Evolutionary conservation across 495 filamentous ascomycete species (phyloP), one percentile per base, ranked within the genome.

Genomic region (Xylaria intraflava): DNA sequence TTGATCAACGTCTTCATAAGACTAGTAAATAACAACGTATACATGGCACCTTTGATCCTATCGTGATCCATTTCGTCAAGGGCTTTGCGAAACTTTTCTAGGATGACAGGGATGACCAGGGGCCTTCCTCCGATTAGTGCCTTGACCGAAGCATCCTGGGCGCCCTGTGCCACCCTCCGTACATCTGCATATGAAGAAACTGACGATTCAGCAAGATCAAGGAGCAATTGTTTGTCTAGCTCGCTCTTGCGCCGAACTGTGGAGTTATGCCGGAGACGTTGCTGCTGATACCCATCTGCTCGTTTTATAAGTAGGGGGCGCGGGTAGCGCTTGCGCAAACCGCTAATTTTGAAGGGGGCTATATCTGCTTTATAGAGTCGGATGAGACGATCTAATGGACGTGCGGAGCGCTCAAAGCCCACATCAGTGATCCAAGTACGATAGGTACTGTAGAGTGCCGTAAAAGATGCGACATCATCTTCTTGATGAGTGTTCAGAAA

Each of bases 361-460:
- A 88, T 87, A 62, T 99, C 93, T 8, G 88, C 85, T 49, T 80
- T 78, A 51, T 95, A 83, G 10, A 99, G 79, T 41, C 89, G 80
- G 7, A 83, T 81, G 11, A 96, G 82, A 22, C 94, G 78, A 62
- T 99, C 93, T 26, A 99, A 72, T 9, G 93, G 88, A 65, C 96
- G 94, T 6, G 93, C 92, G 8, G 90, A 95, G 52, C 93, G 77
- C 64, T 99, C 93, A 53, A 96, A 94, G 17, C 94, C 94, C 41
- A 97, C 90, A 60, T 99, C 93, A 7, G 94, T 86, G 61, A 99
- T 96, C 89, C 90, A 99, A n/a, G 86, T 90, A 14, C 87, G 75
- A 68, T 95, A 99, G 1, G 93, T 86, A 22, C 83, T 88, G 67
- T 96, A 99, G 10, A 99, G 67, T 22, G 90, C 81, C 29, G 87